These are phyloP conservation scores for Candida qinlingensis DNA, from an alignment of 805 yeast species.

Conservation along the genomic window DNA sequence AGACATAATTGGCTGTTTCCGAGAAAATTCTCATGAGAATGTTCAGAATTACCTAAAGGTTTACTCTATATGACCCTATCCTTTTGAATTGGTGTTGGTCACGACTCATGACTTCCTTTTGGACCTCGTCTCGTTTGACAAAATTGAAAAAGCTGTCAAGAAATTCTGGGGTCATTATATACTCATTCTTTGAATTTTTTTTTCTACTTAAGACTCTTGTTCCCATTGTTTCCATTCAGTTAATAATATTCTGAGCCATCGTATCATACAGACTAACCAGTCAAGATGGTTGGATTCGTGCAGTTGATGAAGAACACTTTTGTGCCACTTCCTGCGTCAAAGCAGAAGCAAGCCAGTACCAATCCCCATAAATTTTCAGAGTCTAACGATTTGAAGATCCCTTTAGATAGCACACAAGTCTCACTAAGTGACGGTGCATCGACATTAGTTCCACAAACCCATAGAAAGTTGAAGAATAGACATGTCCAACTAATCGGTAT, in stretches of 20 bases:
- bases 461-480: constrained; percentile 52
- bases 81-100: too few relatives aligned
- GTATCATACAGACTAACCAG: not conserved
- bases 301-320: constrained; percentile 17
- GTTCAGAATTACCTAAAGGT: too few relatives aligned
- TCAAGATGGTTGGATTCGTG: not conserved
- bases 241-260: too few relatives aligned
- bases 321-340: constrained; percentile 15
- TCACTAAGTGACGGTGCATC: constrained; percentile 19
- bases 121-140: too few relatives aligned
- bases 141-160: too few relatives aligned
- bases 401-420: not conserved
- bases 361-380: not conserved
- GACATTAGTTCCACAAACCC: constrained; percentile 27
- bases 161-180: too few relatives aligned
- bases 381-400: constrained; percentile 1
- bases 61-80: too few relatives aligned
- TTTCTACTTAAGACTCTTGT: too few relatives aligned
- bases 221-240: too few relatives aligned
- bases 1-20: too few relatives aligned
- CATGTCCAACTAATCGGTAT: constrained; percentile 77
- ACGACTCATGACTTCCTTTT: too few relatives aligned
- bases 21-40: too few relatives aligned
- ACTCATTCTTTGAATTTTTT: not conserved
- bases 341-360: not conserved